A percentile compares a stretch with the other conserved stretches of the same genome.
These are phyloP conservation scores for Camellia granthamiana DNA, from an alignment of 148 eudicot genomes.

Conservation along the genomic window DNA sequence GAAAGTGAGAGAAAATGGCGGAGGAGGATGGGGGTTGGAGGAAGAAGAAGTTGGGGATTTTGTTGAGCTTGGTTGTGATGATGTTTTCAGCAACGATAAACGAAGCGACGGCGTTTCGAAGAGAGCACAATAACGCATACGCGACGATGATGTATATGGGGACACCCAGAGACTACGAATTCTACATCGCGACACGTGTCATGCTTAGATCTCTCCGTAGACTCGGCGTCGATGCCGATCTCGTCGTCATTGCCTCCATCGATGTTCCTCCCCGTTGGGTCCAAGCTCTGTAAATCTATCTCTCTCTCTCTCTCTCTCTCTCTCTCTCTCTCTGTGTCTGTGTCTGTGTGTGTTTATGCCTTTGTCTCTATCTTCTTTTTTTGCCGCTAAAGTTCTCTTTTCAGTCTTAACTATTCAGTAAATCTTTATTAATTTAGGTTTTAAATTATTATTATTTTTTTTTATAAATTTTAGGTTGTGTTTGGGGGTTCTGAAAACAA, in stretches of 20 bases:
- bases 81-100: background rate
- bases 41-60: constrained; percentile 12
- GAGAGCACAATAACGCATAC: constrained; percentile 58
- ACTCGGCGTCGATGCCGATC: constrained; percentile 77
- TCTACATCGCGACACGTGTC: constrained; percentile 86
- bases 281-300: constrained; percentile 55
- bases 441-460: background rate
- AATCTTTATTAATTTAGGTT: background rate
- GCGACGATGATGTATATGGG: constrained; percentile 99
- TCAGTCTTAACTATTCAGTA: no score
- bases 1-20: constrained; percentile 6
- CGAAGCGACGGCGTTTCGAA: constrained; percentile 17
- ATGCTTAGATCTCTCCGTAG: constrained; percentile 64
- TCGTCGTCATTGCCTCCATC: constrained; percentile 87
- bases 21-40: background rate
- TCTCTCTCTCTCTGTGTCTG: background rate
- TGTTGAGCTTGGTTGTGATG: constrained; percentile 1
- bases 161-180: constrained; percentile 95
- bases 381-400: background rate
- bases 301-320: background rate
- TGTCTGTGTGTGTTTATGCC: no score
- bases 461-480: no score
- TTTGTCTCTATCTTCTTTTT: background rate
- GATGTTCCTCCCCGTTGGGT: constrained; percentile 87
- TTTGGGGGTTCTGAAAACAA: no score